Evolutionary conservation across 1,139 yeast genomes (phyloP).

Genomic region (Yamadazyma blattariae): DNA sequence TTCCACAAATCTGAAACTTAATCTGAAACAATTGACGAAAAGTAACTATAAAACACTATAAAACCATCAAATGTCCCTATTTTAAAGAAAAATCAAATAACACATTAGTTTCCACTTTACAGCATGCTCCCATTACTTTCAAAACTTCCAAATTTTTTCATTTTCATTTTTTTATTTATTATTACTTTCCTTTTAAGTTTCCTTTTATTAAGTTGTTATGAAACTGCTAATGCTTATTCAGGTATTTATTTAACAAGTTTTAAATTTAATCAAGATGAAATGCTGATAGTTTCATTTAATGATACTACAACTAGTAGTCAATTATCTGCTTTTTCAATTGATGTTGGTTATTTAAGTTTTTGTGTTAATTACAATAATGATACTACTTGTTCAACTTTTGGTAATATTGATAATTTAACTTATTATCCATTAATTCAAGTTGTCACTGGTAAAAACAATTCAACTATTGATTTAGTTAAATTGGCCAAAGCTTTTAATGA

Average conservation of each 20-base stretch:
- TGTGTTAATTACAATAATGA: constrained; percentile 35
- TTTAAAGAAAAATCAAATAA: no score
- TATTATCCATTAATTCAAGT: constrained; percentile 24
- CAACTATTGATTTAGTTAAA: constrained; percentile 32
- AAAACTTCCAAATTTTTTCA: constrained; percentile 13
- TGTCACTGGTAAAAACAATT: constrained; percentile 7
- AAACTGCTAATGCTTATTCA: constrained; percentile 36
- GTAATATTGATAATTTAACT: constrained; percentile 19
- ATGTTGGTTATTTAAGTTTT: constrained; percentile 51
- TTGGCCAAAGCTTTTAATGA: constrained; percentile 41
- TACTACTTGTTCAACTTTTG: constrained; percentile 31
- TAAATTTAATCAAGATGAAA: constrained; percentile 41
- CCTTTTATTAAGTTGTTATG: constrained; percentile 52
- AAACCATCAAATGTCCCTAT: neutral
- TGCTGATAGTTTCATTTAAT: constrained; percentile 24
- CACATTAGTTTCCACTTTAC: no score
- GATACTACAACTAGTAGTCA: constrained; percentile 7
- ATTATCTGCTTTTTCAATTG: constrained; percentile 32
- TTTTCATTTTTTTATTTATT: constrained; percentile 30
- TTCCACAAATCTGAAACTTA: constrained; percentile 3
- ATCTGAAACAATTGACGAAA: constrained; percentile 1
- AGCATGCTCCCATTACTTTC: constrained; percentile 7
- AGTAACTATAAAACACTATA: neutral
- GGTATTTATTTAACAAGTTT: constrained; percentile 45
- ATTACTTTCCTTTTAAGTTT: constrained; percentile 45